A percentile compares a stretch with the other conserved stretches of the same genome.
Evolutionary conservation across 2,329 filamentous ascomycete genomes (phyloP).

Genomic region (Penicillium italicum): DNA sequence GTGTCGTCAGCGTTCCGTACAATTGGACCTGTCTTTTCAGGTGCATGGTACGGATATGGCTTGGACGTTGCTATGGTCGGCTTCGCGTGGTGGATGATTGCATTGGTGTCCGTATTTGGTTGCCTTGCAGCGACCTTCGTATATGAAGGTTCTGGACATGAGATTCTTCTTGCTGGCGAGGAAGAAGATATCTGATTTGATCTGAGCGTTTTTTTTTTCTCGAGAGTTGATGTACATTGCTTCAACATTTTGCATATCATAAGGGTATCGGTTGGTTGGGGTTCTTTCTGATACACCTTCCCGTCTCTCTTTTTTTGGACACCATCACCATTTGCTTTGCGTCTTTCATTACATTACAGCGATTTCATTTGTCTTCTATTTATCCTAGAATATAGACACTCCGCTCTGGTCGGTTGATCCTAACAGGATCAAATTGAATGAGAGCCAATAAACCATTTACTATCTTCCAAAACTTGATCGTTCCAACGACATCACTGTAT

Average conservation of each 20-base stretch:
- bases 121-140: slow-evolving; percentile 59
- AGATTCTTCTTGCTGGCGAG: slow-evolving; percentile 45
- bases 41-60: slow-evolving; percentile 55
- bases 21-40: slow-evolving; percentile 54
- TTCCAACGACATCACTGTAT: not conserved
- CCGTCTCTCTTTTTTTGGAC: slow-evolving; percentile 11
- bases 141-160: slow-evolving; percentile 63
- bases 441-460: not conserved
- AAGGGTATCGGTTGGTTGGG: slow-evolving; percentile 19
- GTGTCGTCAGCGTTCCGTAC: slow-evolving; percentile 55
- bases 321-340: slow-evolving; percentile 24
- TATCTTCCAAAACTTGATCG: not conserved
- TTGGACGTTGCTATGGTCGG: slow-evolving; percentile 54
- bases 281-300: slow-evolving; percentile 5
- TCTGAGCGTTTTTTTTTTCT: not conserved
- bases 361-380: slow-evolving; percentile 6
- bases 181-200: slow-evolving; percentile 31
- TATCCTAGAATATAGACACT: slow-evolving; percentile 6
- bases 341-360: slow-evolving; percentile 6
- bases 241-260: slow-evolving; percentile 23
- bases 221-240: slow-evolving; percentile 17
- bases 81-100: slow-evolving; percentile 56
- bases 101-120: slow-evolving; percentile 54
- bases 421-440: not conserved
- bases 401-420: not conserved